Evolutionary conservation across 139 green algal species (phyloP).

Genomic region (Chlamydomonas sp.): DNA sequence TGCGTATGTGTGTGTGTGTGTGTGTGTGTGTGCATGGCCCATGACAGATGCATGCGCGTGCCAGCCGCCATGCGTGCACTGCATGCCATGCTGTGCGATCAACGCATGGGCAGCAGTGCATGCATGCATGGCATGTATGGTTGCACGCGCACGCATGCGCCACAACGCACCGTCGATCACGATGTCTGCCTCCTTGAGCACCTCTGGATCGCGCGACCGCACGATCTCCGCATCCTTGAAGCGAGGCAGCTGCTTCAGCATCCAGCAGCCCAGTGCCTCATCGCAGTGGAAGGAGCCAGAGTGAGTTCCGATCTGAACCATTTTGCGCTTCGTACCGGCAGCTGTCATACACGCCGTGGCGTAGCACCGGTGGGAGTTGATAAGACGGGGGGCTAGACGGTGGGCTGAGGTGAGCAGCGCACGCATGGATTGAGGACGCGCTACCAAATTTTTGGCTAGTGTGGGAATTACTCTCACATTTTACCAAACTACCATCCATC

Average conservation of each 20-base stretch:
- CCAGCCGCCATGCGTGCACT: too few relatives aligned
- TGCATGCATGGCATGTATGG: too few relatives aligned
- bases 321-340: background rate
- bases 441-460: too few relatives aligned
- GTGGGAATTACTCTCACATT: too few relatives aligned
- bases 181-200: constrained; percentile 70
- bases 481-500: too few relatives aligned
- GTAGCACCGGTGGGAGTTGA: too few relatives aligned
- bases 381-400: background rate
- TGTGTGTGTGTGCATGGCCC: background rate
- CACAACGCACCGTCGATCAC: constrained; percentile 90
- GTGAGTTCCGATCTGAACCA: constrained; percentile 63
- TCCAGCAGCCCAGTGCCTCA: constrained; percentile 88
- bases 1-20: background rate
- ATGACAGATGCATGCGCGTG: background rate
- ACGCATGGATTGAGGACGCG: too few relatives aligned
- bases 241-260: constrained; percentile 58
- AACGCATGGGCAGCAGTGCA: too few relatives aligned
- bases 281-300: constrained; percentile 95
- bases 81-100: too few relatives aligned
- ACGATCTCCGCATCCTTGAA: constrained; percentile 60
- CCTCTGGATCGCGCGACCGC: constrained; percentile 64
- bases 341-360: background rate
- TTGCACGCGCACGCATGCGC: too few relatives aligned
- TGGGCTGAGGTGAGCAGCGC: too few relatives aligned